Conservation (phyloP, 202 grass and related monocot genomes). For the Sporobolus alterniflorus region DNA sequence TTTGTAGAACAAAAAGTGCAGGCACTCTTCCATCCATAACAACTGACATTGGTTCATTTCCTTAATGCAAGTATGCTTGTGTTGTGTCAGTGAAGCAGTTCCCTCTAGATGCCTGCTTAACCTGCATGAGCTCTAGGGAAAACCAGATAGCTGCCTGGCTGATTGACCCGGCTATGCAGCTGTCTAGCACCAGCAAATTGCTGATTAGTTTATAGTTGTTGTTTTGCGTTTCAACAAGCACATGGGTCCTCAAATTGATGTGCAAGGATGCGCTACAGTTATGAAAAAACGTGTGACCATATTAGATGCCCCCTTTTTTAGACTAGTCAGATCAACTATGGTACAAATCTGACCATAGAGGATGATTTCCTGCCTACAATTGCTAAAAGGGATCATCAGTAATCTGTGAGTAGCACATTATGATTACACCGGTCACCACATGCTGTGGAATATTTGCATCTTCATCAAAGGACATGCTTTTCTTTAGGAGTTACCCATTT, state of each 20-base stretch:
- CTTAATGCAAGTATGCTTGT: neutral
- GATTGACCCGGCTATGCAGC: neutral
- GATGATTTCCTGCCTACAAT: neutral
- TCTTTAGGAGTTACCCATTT: neutral
- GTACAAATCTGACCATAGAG: neutral
- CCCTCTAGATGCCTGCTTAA: neutral
- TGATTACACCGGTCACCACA: neutral
- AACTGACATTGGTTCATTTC: neutral
- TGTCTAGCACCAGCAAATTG: neutral
- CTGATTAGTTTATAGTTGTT: neutral
- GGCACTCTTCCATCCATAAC: neutral
- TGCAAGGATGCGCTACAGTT: neutral
- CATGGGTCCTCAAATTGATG: neutral
- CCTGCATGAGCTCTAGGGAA: neutral
- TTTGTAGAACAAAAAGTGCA: neutral
- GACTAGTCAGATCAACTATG: neutral
- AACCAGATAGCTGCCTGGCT: neutral
- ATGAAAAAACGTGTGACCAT: neutral
- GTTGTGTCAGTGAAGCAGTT: neutral
- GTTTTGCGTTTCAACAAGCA: neutral
- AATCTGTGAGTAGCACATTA: neutral
- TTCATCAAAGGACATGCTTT: neutral
- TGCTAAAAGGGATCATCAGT: neutral
- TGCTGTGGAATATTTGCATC: neutral
- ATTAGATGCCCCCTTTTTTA: neutral